A percentile compares a stretch with the other conserved stretches of the same genome.
Evolutionary conservation across 176 grass and related monocot genomes (phyloP).

Genomic region (Tillandsia fasciculata): DNA sequence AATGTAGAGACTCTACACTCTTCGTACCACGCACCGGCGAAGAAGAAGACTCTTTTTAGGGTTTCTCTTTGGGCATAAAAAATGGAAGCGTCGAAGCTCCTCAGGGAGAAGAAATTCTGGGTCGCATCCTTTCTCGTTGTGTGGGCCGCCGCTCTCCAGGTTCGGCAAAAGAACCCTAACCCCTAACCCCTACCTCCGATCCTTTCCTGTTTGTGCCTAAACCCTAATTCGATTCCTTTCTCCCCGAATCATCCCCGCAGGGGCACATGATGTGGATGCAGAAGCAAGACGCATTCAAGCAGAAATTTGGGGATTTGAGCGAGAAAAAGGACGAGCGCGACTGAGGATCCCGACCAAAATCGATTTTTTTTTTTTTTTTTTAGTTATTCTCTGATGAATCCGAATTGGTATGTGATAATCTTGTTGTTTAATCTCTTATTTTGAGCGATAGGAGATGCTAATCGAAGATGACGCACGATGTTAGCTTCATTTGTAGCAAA

Average conservation of each 20-base stretch:
- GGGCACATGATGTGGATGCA: slow-evolving; percentile 90
- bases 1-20: no score
- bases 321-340: background rate
- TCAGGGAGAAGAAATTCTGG: slow-evolving; percentile 86
- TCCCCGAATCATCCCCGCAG: slow-evolving; percentile 9
- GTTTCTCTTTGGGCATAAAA: background rate
- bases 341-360: no score
- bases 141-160: slow-evolving; percentile 80
- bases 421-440: no score
- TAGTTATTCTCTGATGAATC: no score
- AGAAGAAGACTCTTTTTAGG: no score
- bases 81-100: slow-evolving; percentile 47
- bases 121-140: slow-evolving; percentile 56
- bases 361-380: no score
- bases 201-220: background rate
- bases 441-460: no score
- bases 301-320: slow-evolving; percentile 53
- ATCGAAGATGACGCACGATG: no score
- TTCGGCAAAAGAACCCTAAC: slow-evolving; percentile 1
- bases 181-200: background rate
- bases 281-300: slow-evolving; percentile 69
- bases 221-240: background rate
- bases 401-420: no score
- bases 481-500: no score
- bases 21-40: no score